A percentile compares a stretch with the other conserved stretches of the same genome.
Conservation (phyloP, 345 rosid genomes). For the rapeseed (Brassica napus) region DNA sequence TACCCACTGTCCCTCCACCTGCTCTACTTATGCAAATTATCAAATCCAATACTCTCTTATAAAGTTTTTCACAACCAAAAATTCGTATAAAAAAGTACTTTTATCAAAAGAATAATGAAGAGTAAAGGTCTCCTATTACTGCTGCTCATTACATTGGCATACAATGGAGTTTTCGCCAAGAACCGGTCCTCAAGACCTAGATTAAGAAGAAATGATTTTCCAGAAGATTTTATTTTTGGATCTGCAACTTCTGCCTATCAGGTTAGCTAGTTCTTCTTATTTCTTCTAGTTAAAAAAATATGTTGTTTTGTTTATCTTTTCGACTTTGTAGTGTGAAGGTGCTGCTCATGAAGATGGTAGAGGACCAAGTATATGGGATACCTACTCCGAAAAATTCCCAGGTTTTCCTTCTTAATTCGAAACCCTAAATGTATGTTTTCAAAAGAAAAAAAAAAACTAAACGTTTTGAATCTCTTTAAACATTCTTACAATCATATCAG, state of each 20-base stretch:
- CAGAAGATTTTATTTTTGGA: slow-evolving; percentile 40
- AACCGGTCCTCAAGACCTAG: slow-evolving; percentile 19
- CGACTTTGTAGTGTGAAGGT: slow-evolving; percentile 42
- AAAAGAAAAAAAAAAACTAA: too few relatives aligned
- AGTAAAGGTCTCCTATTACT: slow-evolving; percentile 12
- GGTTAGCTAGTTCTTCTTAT: slow-evolving; percentile 13
- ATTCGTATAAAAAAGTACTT: too few relatives aligned
- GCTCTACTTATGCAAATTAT: too few relatives aligned
- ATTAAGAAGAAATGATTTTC: slow-evolving; percentile 34
- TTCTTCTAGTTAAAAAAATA: too few relatives aligned
- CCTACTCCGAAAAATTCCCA: slow-evolving; percentile 36
- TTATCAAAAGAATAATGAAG: slow-evolving; percentile 3
- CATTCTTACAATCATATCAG: not conserved
- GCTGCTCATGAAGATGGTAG: slow-evolving; percentile 51
- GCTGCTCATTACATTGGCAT: slow-evolving; percentile 1
- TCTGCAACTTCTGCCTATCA: slow-evolving; percentile 43
- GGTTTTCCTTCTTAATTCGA: slow-evolving; percentile 11
- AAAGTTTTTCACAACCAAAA: too few relatives aligned
- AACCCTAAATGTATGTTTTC: not conserved
- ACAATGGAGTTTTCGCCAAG: slow-evolving; percentile 25
- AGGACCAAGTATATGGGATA: slow-evolving; percentile 54
- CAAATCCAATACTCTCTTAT: too few relatives aligned
- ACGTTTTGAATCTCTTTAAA: not conserved
- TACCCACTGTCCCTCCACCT: too few relatives aligned
- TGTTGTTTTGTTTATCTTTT: not conserved